Percentiles rank a stretch among this genome's conserved stretches.
These are phyloP conservation scores for Cystofilobasidium capitatum DNA, from an alignment of 768 basidiomycete species.

Conservation along the genomic window DNA sequence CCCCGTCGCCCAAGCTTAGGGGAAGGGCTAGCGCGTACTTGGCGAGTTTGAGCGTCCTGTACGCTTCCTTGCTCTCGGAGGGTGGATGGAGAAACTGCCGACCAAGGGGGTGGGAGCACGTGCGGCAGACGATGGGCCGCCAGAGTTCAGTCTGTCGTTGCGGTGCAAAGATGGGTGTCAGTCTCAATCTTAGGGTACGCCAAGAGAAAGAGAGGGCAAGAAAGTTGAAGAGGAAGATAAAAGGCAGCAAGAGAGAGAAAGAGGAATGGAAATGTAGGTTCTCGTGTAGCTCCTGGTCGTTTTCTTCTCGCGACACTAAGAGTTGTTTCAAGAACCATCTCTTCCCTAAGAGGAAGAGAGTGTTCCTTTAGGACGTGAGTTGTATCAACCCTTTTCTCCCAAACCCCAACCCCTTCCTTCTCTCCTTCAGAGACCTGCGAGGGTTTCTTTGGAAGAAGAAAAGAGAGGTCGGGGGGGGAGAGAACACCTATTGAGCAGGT, in stretches of 20 bases:
- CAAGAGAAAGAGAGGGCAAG: constrained; percentile 14
- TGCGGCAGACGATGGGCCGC: constrained; percentile 21
- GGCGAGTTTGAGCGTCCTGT: constrained; percentile 48
- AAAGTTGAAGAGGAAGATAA: constrained; percentile 20
- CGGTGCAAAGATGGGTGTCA: constrained; percentile 32
- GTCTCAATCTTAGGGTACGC: constrained; percentile 10
- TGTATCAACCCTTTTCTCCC: constrained; percentile 71
- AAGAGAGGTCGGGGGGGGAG: constrained; percentile 34
- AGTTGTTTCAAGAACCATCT: too few relatives aligned
- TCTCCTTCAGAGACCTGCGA: constrained; percentile 48
- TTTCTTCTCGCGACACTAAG: constrained; percentile 63
- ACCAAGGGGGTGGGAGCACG: constrained; percentile 15
- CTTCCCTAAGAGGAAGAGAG: constrained; percentile 3
- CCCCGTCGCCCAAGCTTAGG: constrained; percentile 49
- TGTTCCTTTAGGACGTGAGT: constrained; percentile 74
- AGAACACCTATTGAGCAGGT: constrained; percentile 61
- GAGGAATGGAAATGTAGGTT: constrained; percentile 51
- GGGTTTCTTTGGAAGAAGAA: constrained; percentile 46
- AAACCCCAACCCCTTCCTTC: neutral
- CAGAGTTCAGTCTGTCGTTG: constrained; percentile 13
- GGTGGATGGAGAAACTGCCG: constrained; percentile 9
- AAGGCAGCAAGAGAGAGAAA: constrained; percentile 11
- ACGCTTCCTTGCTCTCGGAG: constrained; percentile 24
- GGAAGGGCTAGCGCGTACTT: constrained; percentile 69
- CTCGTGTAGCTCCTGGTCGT: constrained; percentile 78